Evolutionary conservation across 495 filamentous ascomycete species (phyloP), one percentile per base, ranked within the genome.

Genomic region (Cercophora samala): DNA sequence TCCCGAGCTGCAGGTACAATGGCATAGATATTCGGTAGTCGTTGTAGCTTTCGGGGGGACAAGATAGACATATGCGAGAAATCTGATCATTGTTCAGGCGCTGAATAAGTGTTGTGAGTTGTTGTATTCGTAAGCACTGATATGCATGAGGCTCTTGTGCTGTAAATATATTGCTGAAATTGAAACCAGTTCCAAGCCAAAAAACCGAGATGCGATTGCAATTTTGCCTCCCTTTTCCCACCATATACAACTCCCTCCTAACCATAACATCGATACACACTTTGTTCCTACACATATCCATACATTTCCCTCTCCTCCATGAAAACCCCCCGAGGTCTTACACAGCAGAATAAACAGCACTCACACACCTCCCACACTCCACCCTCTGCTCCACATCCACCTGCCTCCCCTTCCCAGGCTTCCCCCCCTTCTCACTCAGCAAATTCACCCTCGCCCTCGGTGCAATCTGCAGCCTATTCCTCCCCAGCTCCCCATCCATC

Each of bases 381-480:
- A 97, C 87, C 62, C 88, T 87, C 83, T 98, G 95, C 78, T 96
- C 93, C 69, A 97, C 81, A 62, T 80, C 90, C 29, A 87, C 89
- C 69, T 77, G 88, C 69, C 82, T 87, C 56, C 90, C 88, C 64
- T 77, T 88, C 68, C 88, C 84, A 17, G 85, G 87, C 60, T 85
- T 85, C 17, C 79, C 81, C 24, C 93, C 74, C 60, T 79, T 86
- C 4, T 29, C 26, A 29, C 4, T 29, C 37, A 46, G 13, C 37
- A 46, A 13, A 46, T 46, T 46, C 26, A 89, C 88, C 74, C 82
- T 91, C 73, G 88, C 86, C 69, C 85, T 81, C 42, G 94, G 93
- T 68, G 95, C 93, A 64, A 96, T 86, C 74, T 97, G 93, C 65
- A 98, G 88, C 66, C 95, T 84, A 70, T 94, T 86, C 63, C 84